phyloP scores from a whole-genome alignment of 345 rosid genomes.

The Kandelia obovata region DNA sequence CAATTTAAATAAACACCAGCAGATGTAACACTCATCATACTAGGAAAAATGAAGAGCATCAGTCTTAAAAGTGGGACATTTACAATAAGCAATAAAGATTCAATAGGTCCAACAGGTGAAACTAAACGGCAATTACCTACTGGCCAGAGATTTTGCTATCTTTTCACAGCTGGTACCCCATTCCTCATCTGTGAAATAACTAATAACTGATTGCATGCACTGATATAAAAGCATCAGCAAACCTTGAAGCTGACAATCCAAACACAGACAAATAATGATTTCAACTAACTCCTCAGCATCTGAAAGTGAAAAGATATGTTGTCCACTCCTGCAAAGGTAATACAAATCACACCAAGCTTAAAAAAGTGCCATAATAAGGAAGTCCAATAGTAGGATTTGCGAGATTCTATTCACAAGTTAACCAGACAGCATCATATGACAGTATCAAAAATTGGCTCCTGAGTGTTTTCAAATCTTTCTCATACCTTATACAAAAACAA shows the following conservation, averaged over 20 bases:
- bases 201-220: slow-evolving; percentile 46
- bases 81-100: neutral
- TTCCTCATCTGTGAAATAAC: slow-evolving; percentile 64
- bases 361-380: neutral
- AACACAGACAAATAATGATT: slow-evolving; percentile 39
- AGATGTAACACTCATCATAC: neutral
- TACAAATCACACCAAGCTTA: neutral
- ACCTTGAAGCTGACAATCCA: slow-evolving; percentile 69
- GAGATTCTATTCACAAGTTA: slow-evolving; percentile 11
- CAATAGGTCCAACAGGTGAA: too few relatives aligned
- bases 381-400: slow-evolving; percentile 6
- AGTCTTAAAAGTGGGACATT: neutral
- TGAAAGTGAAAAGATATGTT: slow-evolving; percentile 38
- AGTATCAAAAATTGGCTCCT: neutral
- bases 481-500: slow-evolving; percentile 65
- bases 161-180: slow-evolving; percentile 64
- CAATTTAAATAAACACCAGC: slow-evolving; percentile 1
- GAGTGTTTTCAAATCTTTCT: neutral
- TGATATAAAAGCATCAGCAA: slow-evolving; percentile 47
- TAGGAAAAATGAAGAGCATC: neutral
- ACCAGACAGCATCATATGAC: neutral
- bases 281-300: slow-evolving; percentile 63
- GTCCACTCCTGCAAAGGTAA: slow-evolving; percentile 45
- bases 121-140: slow-evolving; percentile 41
- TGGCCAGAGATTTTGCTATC: slow-evolving; percentile 61